Evolutionary conservation across 208 protist genomes (phyloP).

Genomic region (Leishmania braziliensis): DNA sequence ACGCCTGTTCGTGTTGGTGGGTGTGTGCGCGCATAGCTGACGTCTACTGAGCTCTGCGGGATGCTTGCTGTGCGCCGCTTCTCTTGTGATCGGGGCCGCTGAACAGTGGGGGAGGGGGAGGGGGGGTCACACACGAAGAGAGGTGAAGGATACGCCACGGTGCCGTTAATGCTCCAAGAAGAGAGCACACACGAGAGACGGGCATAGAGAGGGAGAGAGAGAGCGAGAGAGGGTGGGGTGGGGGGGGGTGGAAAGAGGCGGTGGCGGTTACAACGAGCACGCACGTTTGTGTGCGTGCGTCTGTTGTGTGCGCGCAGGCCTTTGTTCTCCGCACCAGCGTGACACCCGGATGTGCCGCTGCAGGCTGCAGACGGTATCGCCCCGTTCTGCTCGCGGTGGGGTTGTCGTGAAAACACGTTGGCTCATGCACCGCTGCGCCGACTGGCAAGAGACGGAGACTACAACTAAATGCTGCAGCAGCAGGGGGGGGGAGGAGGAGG

Average conservation of each 20-base stretch:
- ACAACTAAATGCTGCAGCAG: not conserved
- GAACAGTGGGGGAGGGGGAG: not conserved
- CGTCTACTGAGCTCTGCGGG: not conserved
- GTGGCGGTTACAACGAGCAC: not conserved
- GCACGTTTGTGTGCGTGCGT: conserved; percentile 1
- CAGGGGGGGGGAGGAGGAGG: not conserved
- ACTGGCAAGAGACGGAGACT: no score
- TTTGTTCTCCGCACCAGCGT: not conserved
- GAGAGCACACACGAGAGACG: not conserved
- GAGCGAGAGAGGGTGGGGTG: not conserved
- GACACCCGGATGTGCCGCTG: not conserved
- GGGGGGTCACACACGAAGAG: not conserved
- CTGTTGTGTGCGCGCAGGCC: not conserved
- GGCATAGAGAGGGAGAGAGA: not conserved
- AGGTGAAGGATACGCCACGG: not conserved
- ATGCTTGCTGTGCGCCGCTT: not conserved
- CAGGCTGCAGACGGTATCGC: not conserved
- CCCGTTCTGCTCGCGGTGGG: not conserved
- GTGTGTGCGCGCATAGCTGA: not conserved
- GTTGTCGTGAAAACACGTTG: not conserved
- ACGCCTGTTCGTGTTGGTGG: not conserved
- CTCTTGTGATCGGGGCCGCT: not conserved
- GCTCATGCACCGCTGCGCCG: not conserved
- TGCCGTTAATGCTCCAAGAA: not conserved
- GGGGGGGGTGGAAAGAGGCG: not conserved